Percentiles rank a stretch among this genome's conserved stretches.
These are phyloP conservation scores for Athelia sp. DNA, from an alignment of 1,284 basidiomycete genomes.

Conservation along the genomic window DNA sequence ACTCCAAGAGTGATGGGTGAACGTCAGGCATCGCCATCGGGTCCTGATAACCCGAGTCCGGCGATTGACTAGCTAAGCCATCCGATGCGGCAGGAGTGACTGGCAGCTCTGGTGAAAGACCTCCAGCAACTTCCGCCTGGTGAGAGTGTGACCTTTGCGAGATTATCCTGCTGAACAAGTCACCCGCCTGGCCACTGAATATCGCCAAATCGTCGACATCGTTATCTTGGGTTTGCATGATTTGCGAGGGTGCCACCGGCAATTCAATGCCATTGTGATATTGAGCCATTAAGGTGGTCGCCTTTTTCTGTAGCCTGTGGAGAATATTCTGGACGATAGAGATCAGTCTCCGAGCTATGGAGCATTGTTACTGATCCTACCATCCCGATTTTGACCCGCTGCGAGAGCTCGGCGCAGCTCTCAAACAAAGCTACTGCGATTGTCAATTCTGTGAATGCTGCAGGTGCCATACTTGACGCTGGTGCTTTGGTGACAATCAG, in stretches of 20 bases:
- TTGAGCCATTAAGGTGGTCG: conserved; percentile 41
- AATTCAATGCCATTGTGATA: conserved; percentile 32
- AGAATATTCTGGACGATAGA: conserved; percentile 35
- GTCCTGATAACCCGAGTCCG: background rate
- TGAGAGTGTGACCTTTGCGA: conserved; percentile 12
- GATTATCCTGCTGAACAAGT: conserved; percentile 18
- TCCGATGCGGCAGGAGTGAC: conserved; percentile 7
- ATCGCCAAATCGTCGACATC: conserved; percentile 47
- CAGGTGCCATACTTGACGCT: conserved; percentile 51
- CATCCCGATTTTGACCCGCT: conserved; percentile 44
- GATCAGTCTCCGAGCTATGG: background rate
- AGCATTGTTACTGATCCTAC: conserved; percentile 23
- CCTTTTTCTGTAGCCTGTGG: conserved; percentile 42
- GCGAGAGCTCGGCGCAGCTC: conserved; percentile 40
- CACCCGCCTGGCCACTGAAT: conserved; percentile 43
- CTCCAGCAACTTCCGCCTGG: background rate
- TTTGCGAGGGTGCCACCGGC: conserved; percentile 4
- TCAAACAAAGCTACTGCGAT: conserved; percentile 51
- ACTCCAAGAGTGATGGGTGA: conserved; percentile 51
- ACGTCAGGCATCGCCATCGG: conserved; percentile 22
- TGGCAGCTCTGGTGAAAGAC: conserved; percentile 3
- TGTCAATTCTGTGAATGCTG: conserved; percentile 51
- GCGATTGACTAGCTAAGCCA: conserved; percentile 6
- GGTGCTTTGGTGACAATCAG: conserved; percentile 51
- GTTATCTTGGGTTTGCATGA: conserved; percentile 1